Evolutionary conservation across 768 basidiomycete species (phyloP), one percentile per base, ranked within the genome.

Genomic region (Heimioporus sp.): DNA sequence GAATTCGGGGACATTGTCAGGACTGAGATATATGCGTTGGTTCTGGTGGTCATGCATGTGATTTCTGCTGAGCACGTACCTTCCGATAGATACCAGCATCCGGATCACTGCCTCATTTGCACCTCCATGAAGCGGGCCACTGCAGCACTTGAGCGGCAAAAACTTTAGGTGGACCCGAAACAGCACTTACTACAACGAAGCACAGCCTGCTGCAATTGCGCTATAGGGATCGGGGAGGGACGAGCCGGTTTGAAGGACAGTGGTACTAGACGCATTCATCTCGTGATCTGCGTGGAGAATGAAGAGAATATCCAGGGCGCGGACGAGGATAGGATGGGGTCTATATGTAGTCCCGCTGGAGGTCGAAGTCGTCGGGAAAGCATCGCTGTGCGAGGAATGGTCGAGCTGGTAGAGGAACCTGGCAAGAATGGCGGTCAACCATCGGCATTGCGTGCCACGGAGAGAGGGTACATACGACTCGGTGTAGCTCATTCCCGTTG

Each of bases 51-150:
- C 36, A 13, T 19, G 30, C 0, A n/a, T 28, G 38, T 30, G 15
- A 15, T 7, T 10, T 37, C 28, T 10, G 17, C 13, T 30, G 13
- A 2, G n/a, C 28, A 66, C 82, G 62, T 60, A 89, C 82, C 82
- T 83, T 61, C 91, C 92, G 55, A 96, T 93, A 1, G 89, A 85
- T 39, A 92, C 79, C 38, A 96, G 75, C 94, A 96, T 96, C 13
- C 94, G 85, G 63, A 96, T 92, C 54, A 96, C 93, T 6, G 93
- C 92, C 68, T 96, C 92, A 59, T 93, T 93, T 4, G 92, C 93
- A 46, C 92, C 92, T 57, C 91, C 90, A 17, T 68, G 67, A 21
- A 68, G 65, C 80, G 64, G 46, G 31, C 52, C 49, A 38, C 55
- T 69, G 43, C n/a, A 37, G 16, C 10, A 20, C 48, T 30, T 12